phyloP scores from a whole-genome alignment of 2,329 filamentous ascomycete species.

The Clonostachys rosea region DNA sequence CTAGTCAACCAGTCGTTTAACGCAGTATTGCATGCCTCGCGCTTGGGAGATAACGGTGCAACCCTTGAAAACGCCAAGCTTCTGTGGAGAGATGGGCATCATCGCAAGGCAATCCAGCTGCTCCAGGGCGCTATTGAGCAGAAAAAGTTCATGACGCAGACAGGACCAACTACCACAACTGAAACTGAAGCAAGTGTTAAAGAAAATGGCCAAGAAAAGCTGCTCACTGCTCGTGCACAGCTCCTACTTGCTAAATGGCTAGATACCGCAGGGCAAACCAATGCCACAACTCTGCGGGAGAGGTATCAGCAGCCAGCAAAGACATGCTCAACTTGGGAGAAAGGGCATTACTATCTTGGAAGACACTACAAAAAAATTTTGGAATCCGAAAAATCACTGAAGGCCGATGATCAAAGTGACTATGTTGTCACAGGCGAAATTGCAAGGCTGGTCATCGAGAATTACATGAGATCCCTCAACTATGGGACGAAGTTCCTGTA shows the following conservation, averaged over 20 bases:
- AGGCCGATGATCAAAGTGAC: slow-evolving; percentile 71
- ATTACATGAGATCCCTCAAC: slow-evolving; percentile 81
- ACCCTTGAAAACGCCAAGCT: slow-evolving; percentile 93
- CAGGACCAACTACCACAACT: slow-evolving; percentile 19
- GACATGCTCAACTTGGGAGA: slow-evolving; percentile 75
- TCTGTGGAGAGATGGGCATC: slow-evolving; percentile 89
- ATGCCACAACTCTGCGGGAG: slow-evolving; percentile 71
- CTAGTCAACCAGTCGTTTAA: slow-evolving; percentile 87
- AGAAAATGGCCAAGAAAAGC: slow-evolving; percentile 45
- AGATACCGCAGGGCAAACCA: slow-evolving; percentile 88
- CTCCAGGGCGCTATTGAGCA: slow-evolving; percentile 81
- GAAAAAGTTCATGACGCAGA: slow-evolving; percentile 64
- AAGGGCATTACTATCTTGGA: slow-evolving; percentile 94
- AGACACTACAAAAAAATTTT: slow-evolving; percentile 96
- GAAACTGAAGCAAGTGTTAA: slow-evolving; percentile 25
- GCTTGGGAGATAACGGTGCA: slow-evolving; percentile 78
- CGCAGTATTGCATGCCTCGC: slow-evolving; percentile 82
- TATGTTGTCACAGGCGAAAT: slow-evolving; percentile 76
- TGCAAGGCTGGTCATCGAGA: slow-evolving; percentile 86
- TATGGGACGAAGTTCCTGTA: slow-evolving; percentile 95
- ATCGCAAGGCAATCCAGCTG: slow-evolving; percentile 90
- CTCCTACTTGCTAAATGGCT: slow-evolving; percentile 95
- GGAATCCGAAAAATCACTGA: slow-evolving; percentile 79
- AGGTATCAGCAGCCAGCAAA: slow-evolving; percentile 82
- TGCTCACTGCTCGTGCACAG: slow-evolving; percentile 73